phyloP scores from a whole-genome alignment of 306 rosid species.

The Phaseolus lunatus region DNA sequence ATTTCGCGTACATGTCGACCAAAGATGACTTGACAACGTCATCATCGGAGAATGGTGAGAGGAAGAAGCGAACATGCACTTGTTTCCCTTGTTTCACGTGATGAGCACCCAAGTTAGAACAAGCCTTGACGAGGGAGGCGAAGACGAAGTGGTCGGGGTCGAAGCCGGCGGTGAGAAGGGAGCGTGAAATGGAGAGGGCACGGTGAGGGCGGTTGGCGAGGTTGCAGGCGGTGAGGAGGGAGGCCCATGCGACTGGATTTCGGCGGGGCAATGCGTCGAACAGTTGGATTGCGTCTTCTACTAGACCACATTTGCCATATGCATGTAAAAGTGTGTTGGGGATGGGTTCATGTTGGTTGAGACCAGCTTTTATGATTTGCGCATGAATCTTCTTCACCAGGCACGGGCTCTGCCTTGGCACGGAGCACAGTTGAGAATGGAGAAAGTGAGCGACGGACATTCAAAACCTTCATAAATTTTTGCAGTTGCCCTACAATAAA shows the following conservation, averaged over 20 bases:
- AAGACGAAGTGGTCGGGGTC: slow-evolving; percentile 84
- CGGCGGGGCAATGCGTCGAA: slow-evolving; percentile 70
- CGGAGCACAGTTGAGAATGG: slow-evolving; percentile 68
- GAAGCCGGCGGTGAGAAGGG: slow-evolving; percentile 51
- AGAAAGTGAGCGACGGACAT: neutral
- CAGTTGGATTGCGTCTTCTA: slow-evolving; percentile 63
- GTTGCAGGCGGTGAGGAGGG: slow-evolving; percentile 82
- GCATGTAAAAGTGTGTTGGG: slow-evolving; percentile 69
- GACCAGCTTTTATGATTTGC: slow-evolving; percentile 66
- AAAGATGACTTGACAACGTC: slow-evolving; percentile 84
- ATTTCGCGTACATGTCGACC: slow-evolving; percentile 81
- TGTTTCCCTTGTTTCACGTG: slow-evolving; percentile 66
- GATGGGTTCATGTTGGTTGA: slow-evolving; percentile 52
- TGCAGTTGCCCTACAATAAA: no score
- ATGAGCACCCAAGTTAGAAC: slow-evolving; percentile 56
- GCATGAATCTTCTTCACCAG: slow-evolving; percentile 62
- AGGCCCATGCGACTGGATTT: slow-evolving; percentile 79
- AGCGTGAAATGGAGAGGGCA: slow-evolving; percentile 55
- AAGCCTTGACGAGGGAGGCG: slow-evolving; percentile 72
- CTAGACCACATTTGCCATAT: slow-evolving; percentile 70
- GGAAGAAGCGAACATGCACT: slow-evolving; percentile 69
- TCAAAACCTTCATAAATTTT: neutral
- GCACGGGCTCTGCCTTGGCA: slow-evolving; percentile 45
- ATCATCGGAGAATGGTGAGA: slow-evolving; percentile 61
- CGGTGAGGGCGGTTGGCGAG: slow-evolving; percentile 58